Evolutionary conservation across 1,284 basidiomycete genomes (phyloP).

Genomic region (Cryptococcus hybrid): DNA sequence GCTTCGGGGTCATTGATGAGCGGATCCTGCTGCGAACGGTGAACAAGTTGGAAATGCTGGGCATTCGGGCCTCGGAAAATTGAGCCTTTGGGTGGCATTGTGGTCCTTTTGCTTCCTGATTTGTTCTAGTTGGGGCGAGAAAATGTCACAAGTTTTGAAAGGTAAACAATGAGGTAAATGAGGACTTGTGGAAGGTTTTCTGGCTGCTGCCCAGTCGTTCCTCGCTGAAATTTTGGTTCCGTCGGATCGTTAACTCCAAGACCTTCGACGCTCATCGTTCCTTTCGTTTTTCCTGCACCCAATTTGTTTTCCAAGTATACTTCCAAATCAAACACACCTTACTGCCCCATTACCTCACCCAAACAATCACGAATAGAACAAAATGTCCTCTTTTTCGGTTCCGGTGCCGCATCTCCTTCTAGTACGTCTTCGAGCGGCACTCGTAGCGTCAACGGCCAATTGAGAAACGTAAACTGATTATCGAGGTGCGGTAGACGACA

Average conservation of each 20-base stretch:
- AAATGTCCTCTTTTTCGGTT: conserved; percentile 27
- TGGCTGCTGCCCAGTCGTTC: not conserved
- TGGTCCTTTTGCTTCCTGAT: conserved; percentile 2
- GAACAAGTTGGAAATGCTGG: conserved; percentile 94
- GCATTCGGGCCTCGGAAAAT: conserved; percentile 85
- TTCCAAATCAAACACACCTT: not conserved
- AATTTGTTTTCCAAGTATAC: not conserved
- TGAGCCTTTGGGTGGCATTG: conserved; percentile 57
- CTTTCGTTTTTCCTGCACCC: not conserved
- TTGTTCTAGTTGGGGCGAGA: not conserved
- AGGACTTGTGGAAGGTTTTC: not conserved
- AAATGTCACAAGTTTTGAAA: not conserved
- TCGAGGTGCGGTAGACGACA: conserved; percentile 22
- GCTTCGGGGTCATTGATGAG: conserved; percentile 92
- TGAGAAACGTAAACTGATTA: not conserved
- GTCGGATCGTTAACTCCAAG: conserved; percentile 5
- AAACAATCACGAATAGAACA: not conserved
- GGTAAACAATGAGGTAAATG: not conserved
- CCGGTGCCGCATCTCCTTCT: conserved; percentile 1
- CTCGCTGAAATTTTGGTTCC: conserved; percentile 22
- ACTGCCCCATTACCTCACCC: not conserved
- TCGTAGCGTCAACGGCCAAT: not conserved
- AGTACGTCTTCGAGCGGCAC: not conserved
- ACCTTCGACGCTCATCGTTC: not conserved
- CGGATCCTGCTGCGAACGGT: conserved; percentile 93